These are phyloP conservation scores for Gillenia trifoliata DNA, from an alignment of 306 rosid species.

Conservation along the genomic window DNA sequence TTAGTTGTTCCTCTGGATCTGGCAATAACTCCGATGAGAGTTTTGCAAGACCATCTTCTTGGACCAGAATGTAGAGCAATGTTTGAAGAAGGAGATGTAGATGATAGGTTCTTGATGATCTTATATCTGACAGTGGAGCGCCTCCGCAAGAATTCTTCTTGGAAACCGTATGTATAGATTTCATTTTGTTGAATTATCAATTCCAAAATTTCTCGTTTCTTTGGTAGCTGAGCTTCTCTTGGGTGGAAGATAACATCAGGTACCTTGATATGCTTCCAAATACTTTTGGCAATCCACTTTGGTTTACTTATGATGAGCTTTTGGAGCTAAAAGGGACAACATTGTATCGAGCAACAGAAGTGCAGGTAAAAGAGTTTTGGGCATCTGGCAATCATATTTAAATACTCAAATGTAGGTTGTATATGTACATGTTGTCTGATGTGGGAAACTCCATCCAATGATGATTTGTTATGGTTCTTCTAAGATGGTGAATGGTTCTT, in stretches of 20 bases:
- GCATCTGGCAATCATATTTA: neutral
- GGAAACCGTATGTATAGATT: conserved; percentile 84
- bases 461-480: neutral
- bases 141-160: conserved; percentile 70
- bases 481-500: neutral
- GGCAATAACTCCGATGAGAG: conserved; percentile 97
- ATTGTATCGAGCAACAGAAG: conserved; percentile 70
- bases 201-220: conserved; percentile 5
- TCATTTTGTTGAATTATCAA: conserved; percentile 14
- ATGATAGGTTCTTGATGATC: conserved; percentile 82
- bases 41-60: conserved; percentile 81
- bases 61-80: conserved; percentile 85
- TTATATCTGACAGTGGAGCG: conserved; percentile 76
- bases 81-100: conserved; percentile 93
- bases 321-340: conserved; percentile 81
- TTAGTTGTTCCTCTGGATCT: conserved; percentile 84
- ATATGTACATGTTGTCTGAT: neutral
- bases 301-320: conserved; percentile 78
- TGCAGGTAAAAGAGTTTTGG: conserved; percentile 52
- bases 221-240: conserved; percentile 19
- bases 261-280: conserved; percentile 91
- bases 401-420: neutral
- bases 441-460: neutral
- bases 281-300: conserved; percentile 76
- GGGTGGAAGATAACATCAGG: conserved; percentile 47